Base-by-base conservation (phyloP, 306 rosid genomes). In the Gastrolobium bilobum region DNA sequence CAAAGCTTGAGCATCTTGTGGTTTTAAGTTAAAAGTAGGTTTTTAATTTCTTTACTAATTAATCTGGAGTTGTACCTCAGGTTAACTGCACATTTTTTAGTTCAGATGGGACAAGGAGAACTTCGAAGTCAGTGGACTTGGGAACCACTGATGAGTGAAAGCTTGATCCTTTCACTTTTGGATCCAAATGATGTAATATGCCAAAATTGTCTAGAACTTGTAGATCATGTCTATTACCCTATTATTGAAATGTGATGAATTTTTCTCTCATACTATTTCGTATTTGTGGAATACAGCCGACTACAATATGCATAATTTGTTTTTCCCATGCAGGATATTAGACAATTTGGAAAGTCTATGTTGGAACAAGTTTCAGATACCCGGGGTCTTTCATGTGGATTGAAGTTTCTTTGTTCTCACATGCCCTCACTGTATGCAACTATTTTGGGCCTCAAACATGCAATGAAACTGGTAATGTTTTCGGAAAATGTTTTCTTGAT, bases 81-180 rank as follows among this genome's bases (percentile, higher is more conserved):
- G 97, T 91, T 94, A 77, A 91, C 97, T 68, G 81, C 90, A 82
- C 90, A 94, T 80, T 92, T 88, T 87, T 58, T 92, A 88, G 90
- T 76, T 78, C 88, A 85, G 84, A 88, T 88, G 85, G 88, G 87
- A 56, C 94, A 86, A 75, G 92, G 89, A 71, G 97, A 84, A 78
- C 88, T 92, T 72, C 64, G 71, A 78, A 90, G 89, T 84, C 94
- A 79, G 80, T 94, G 99, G 99, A 88, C 88, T 46, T 94, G 99
- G 99, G 97, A 94, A 80, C 93, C 99, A 67, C 82, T 78, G 65
- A 92, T 94, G 97, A 90, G 97, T 64, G 97, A 94, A 84, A 88
- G 95, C 90, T 75, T 94, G 89, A 85, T 92, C 80, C 99, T 94
- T 86, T 87, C 91, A 1, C 97, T 94, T 68, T 79, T 92, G 72